Base-by-base conservation (phyloP, 495 filamentous ascomycete species). In the Aspergillus homomorphus region DNA sequence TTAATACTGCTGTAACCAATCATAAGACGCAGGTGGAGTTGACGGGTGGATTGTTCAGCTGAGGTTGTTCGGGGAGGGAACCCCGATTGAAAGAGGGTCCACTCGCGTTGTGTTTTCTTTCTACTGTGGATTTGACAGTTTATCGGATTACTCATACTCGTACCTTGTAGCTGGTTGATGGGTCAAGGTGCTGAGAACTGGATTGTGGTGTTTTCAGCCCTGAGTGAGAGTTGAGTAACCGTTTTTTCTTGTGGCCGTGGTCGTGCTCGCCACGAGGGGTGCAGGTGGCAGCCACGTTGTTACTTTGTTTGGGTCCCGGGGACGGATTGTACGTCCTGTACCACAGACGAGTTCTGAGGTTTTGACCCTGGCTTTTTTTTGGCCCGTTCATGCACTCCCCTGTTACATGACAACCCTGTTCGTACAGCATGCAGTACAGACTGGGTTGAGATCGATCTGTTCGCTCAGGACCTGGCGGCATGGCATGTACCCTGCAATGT, bases 11-110 rank as follows among this genome's bases (percentile, higher is more conserved):
- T n/a, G 22, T 4, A 30, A 21, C 51, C 53, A 57, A 63, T 57
- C 33, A 50, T 46, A 21, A 22, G 21, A 9, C 28, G 4, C 14
- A 12, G 42, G 24, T 19, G 23, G 33, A 10, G 41, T 30, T 18
- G 44, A 6, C 30, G 22, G 54, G 49, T 41, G 58, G 51, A 20
- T 41, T 51, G 50, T 63, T 66, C 64, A 66, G 64, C 64, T 66
- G 64, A 57, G 61, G 21, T 49, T 23, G 57, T 54, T 45, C 38
- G 38, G 10, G 21, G 22, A n/a, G 19, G 28, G 49, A 52, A 46
- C n/a, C 41, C 14, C 22, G n/a, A n/a, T n/a, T n/a, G n/a, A n/a
- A n/a, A n/a, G n/a, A n/a, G n/a, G n/a, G n/a, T n/a, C 20, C 21
- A 1, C 21, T 46, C 1, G 22, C 43, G 18, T 45, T 8, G 43